Conservation (phyloP, 2,329 filamentous ascomycete species). For the Exophiala alcalophila region DNA sequence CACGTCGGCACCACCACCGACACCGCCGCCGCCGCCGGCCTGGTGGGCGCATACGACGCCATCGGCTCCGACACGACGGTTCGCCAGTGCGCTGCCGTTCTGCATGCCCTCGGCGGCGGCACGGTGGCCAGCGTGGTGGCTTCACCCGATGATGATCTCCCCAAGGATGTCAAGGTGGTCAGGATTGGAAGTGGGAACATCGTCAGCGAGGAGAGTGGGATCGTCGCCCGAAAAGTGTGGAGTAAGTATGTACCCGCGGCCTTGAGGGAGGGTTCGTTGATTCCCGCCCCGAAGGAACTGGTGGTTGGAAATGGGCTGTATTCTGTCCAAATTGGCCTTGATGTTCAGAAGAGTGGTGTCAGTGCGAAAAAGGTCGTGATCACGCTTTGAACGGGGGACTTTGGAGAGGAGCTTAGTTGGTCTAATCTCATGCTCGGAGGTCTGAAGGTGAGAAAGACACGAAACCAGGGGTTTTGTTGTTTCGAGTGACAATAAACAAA, state of each 20-base stretch:
- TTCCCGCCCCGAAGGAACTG: background rate
- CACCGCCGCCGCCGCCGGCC: too few relatives aligned
- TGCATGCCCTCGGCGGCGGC: conserved; percentile 7
- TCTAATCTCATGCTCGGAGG: too few relatives aligned
- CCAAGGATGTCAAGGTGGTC: conserved; percentile 9
- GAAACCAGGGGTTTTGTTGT: too few relatives aligned
- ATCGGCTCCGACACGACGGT: conserved; percentile 16
- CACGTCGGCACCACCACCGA: background rate
- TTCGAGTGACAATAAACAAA: too few relatives aligned
- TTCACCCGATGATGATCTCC: conserved; percentile 6
- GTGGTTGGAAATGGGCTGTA: conserved; percentile 27
- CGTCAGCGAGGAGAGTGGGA: conserved; percentile 49
- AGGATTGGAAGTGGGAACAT: conserved; percentile 45
- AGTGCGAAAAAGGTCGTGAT: conserved; percentile 42
- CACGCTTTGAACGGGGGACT: conserved; percentile 3
- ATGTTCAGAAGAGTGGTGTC: conserved; percentile 39
- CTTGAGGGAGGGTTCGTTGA: conserved; percentile 1
- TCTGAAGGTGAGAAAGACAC: too few relatives aligned
- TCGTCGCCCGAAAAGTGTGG: conserved; percentile 52
- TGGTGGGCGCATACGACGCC: conserved; percentile 18
- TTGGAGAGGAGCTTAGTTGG: too few relatives aligned
- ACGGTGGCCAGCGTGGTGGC: conserved; percentile 13
- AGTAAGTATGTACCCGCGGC: conserved; percentile 6
- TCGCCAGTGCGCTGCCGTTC: conserved; percentile 7
- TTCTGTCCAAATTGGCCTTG: conserved; percentile 37